Percentiles rank a stretch among this genome's conserved stretches.
phyloP scores from a whole-genome alignment of 768 basidiomycete genomes.

The Calocera viscosa region DNA sequence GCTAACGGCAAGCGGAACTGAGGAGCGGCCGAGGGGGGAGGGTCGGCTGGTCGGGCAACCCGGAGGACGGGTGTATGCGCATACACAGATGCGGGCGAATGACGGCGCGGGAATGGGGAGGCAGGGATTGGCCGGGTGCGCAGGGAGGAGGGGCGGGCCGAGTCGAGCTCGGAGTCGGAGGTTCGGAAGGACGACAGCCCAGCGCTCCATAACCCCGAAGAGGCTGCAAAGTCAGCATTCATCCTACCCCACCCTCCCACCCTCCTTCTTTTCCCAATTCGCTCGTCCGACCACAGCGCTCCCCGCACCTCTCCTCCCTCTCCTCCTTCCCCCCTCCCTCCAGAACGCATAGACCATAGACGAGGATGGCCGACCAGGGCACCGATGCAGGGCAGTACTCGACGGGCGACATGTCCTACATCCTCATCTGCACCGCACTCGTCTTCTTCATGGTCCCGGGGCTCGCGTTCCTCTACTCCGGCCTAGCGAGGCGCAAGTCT shows the following conservation, averaged over 20 bases:
- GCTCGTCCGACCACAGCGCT: too few species aligned
- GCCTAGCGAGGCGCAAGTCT: conserved; percentile 56
- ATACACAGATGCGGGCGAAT: too few species aligned
- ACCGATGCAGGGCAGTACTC: conserved; percentile 33
- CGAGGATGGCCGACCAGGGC: conserved; percentile 11
- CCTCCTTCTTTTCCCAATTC: conserved; percentile 34
- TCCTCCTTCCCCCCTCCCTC: conserved; percentile 32
- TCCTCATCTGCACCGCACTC: conserved; percentile 53
- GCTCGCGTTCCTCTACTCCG: conserved; percentile 62
- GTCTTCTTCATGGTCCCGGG: conserved; percentile 57
- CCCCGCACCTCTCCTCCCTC: conserved; percentile 42
- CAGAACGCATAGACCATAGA: conserved; percentile 20
- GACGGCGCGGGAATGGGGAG: too few species aligned
- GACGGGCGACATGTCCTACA: conserved; percentile 58
- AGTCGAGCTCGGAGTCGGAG: too few species aligned
- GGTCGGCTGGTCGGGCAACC: too few species aligned
- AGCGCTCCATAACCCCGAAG: too few species aligned
- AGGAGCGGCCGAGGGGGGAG: too few species aligned
- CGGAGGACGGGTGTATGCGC: too few species aligned
- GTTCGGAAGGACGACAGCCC: neutral
- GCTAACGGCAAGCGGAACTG: too few species aligned
- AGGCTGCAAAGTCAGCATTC: neutral
- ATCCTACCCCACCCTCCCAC: conserved; percentile 33
- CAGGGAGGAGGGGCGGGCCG: too few species aligned
- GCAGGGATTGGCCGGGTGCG: too few species aligned